Percentiles rank a stretch among this genome's conserved stretches.
These are phyloP conservation scores for Sabuloglossum arenarium DNA, from an alignment of 495 filamentous ascomycete species.

Conservation along the genomic window DNA sequence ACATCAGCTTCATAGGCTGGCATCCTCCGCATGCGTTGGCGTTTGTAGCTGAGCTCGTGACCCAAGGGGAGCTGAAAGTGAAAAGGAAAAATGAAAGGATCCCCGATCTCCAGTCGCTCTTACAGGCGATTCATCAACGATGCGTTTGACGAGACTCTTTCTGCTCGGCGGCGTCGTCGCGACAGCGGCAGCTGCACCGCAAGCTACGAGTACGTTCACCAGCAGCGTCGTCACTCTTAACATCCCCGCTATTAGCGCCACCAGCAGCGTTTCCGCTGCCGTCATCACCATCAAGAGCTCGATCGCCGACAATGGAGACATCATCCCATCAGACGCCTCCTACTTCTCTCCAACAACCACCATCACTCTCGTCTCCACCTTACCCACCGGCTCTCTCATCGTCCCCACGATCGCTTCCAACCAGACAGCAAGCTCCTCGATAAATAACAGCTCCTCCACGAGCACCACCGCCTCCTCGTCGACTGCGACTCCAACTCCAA, in stretches of 20 bases:
- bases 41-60: no score
- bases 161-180: neutral
- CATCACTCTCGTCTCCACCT: neutral
- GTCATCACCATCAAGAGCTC: neutral
- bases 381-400: neutral
- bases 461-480: slow-evolving; percentile 19
- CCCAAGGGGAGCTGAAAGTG: no score
- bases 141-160: neutral
- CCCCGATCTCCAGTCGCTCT: no score
- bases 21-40: no score
- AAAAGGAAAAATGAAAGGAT: no score
- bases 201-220: neutral
- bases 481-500: slow-evolving; percentile 14
- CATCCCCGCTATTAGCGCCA: no score
- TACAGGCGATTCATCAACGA: no score
- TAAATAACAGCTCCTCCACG: slow-evolving; percentile 5
- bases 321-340: neutral
- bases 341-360: neutral
- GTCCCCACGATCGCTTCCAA: neutral
- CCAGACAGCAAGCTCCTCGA: neutral
- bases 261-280: neutral
- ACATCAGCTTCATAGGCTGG: no score
- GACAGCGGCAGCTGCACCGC: neutral
- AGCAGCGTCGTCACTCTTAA: neutral
- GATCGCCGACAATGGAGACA: neutral